phyloP scores from a whole-genome alignment of 2,329 filamentous ascomycete species.

The Exophiala xenobiotica region DNA sequence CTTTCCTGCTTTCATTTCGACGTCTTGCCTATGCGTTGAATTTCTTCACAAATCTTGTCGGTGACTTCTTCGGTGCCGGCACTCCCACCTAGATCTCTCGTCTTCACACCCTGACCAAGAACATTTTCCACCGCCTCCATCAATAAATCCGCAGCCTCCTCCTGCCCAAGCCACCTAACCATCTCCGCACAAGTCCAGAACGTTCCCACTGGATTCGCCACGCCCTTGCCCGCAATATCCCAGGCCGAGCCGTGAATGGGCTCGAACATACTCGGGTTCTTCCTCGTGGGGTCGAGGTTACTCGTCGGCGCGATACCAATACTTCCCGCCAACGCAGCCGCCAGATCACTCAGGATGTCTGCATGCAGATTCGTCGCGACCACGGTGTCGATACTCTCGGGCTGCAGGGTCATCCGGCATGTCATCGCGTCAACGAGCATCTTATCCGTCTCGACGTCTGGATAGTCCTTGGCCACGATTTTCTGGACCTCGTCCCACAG shows the following conservation, averaged over 20 bases:
- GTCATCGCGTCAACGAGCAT: slow-evolving; percentile 69
- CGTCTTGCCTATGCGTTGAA: slow-evolving; percentile 17
- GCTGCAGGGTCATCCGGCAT: slow-evolving; percentile 61
- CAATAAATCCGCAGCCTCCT: slow-evolving; percentile 56
- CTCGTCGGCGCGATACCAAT: slow-evolving; percentile 71
- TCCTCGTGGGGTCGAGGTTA: slow-evolving; percentile 64
- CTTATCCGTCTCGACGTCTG: slow-evolving; percentile 62
- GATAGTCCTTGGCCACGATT: slow-evolving; percentile 57
- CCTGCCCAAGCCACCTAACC: slow-evolving; percentile 62
- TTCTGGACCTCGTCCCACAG: slow-evolving; percentile 65
- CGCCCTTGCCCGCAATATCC: slow-evolving; percentile 91
- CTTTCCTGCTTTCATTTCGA: slow-evolving; percentile 5
- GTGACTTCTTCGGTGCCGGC: slow-evolving; percentile 60
- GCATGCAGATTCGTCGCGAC: slow-evolving; percentile 64
- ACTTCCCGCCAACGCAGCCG: slow-evolving; percentile 66
- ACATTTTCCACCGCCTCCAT: slow-evolving; percentile 63
- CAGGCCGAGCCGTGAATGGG: slow-evolving; percentile 78
- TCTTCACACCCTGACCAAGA: slow-evolving; percentile 55
- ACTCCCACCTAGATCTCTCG: slow-evolving; percentile 60
- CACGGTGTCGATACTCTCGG: slow-evolving; percentile 60
- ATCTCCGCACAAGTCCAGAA: slow-evolving; percentile 72
- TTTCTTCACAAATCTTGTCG: slow-evolving; percentile 48
- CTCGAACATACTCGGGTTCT: slow-evolving; percentile 63
- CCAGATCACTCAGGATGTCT: slow-evolving; percentile 69
- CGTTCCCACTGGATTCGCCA: slow-evolving; percentile 82